These are phyloP conservation scores for Blastocystis sp. DNA, from an alignment of 352 stramenopile genomes.

Conservation along the genomic window DNA sequence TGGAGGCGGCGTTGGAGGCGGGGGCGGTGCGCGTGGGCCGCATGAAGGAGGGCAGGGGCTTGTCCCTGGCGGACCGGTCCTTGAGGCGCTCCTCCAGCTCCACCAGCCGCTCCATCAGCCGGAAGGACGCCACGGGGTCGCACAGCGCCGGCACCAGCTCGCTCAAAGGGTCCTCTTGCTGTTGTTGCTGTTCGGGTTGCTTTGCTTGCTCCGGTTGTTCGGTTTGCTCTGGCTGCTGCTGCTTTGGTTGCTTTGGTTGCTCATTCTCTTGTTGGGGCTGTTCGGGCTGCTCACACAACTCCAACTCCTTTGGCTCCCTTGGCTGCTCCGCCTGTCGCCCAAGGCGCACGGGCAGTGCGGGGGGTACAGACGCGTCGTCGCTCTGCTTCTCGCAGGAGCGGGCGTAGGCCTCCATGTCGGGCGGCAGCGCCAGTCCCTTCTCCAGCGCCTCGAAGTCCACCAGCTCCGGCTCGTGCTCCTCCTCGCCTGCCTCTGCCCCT, in stretches of 20 bases:
- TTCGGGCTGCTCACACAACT: neutral
- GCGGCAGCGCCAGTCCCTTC: neutral
- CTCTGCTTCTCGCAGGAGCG: neutral
- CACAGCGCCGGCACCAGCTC: neutral
- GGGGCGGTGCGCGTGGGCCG: no score
- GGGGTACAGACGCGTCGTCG: neutral
- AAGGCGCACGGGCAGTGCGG: neutral
- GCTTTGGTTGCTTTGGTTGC: no score
- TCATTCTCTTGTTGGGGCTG: neutral
- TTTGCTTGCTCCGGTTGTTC: neutral
- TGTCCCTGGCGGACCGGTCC: neutral
- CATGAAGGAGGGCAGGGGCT: neutral
- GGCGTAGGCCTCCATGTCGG: neutral
- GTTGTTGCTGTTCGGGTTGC: neutral
- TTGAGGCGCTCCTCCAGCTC: slow-evolving; percentile 16
- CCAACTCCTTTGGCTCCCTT: neutral
- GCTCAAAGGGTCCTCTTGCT: neutral
- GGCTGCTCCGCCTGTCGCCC: neutral
- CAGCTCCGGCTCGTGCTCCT: neutral
- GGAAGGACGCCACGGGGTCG: slow-evolving; percentile 2
- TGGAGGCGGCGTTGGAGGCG: no score
- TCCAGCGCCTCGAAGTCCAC: slow-evolving; percentile 11
- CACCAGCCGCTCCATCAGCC: slow-evolving; percentile 36
- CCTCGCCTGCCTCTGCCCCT: neutral
- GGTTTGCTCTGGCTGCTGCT: no score